Percentiles rank a stretch among this genome's conserved stretches.
These are phyloP conservation scores for Aspergillus hiratsukae DNA, from an alignment of 2,329 filamentous ascomycete species.

Conservation along the genomic window DNA sequence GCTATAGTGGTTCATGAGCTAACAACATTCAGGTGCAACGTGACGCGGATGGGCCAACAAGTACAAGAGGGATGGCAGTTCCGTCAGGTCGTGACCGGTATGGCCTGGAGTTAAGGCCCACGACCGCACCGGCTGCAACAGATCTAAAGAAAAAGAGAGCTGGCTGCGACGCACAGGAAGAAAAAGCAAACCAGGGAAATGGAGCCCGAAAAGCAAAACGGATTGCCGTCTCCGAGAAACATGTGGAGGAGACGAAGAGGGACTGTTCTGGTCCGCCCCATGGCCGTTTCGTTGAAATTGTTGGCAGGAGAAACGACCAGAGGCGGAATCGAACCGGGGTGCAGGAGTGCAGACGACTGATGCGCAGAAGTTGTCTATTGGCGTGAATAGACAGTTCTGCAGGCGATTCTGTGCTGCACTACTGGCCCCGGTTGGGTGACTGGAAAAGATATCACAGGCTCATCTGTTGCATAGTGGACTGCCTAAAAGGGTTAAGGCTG, in stretches of 20 bases:
- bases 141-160: background rate
- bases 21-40: background rate
- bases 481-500: background rate
- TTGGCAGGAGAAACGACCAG: background rate
- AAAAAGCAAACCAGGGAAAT: background rate
- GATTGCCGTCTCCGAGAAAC: background rate
- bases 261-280: background rate
- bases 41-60: too few relatives aligned
- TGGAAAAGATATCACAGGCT: background rate
- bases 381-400: background rate
- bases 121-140: background rate
- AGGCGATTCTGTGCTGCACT: background rate
- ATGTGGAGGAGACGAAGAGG: background rate
- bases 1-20: background rate
- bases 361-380: background rate
- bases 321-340: background rate
- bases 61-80: too few relatives aligned
- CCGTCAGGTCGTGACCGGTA: background rate
- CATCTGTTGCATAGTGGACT: background rate
- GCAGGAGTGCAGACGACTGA: background rate
- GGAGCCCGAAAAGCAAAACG: background rate
- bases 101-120: background rate
- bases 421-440: background rate
- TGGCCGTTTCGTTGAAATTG: background rate
- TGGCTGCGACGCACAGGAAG: background rate